Base-by-base conservation (phyloP, 176 grass and related monocot genomes). In the Avena sativa region DNA sequence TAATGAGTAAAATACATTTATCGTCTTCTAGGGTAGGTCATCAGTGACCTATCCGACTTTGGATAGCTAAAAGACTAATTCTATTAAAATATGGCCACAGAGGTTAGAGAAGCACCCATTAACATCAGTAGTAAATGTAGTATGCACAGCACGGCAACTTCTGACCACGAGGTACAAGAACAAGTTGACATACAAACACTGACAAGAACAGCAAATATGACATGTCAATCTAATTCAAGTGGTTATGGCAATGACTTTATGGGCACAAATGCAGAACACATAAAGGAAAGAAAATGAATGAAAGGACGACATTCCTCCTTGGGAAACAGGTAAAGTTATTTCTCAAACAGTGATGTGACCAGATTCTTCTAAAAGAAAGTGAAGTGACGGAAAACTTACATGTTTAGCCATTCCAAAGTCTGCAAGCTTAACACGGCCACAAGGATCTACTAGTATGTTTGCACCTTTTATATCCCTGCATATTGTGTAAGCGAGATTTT, bases 361-460 rank as follows among this genome's bases (percentile, higher is more conserved):
- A 15, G 34, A 40, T 70, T 70, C 7, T 43, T 70, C 34, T 40
- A 70, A 10, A 70, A 70, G 66, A 74, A 63, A 55, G 13, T 58
- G 79, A 79, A 87, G 76, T 83, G 80, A 75, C 2, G 15, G 44
- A 40, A 87, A 88, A 57, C 76, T 87, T 93, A 99, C 97, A 94
- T 99, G 94, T 87, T 99, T 99, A 71, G 97, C 97, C 97, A 99
- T 99, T 90, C 97, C 97, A 92, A 99, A 99, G 86, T 99, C 97
- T 87, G 97, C 97, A 82, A 99, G 91, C 83, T 96, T 99, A 91
- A 99, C 94, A 90, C 97, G 97, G 8, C 97, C 97, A 92, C 90
- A 93, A 58, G 97, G 97, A 82, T 96, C 94, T 71, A 99, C 97
- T 59, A 99, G 90, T 91, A 99, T 96, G 80, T 99, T 99, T 87